Base-by-base conservation (phyloP, 176 grass and related monocot genomes). In the barley (Hordeum vulgare) region DNA sequence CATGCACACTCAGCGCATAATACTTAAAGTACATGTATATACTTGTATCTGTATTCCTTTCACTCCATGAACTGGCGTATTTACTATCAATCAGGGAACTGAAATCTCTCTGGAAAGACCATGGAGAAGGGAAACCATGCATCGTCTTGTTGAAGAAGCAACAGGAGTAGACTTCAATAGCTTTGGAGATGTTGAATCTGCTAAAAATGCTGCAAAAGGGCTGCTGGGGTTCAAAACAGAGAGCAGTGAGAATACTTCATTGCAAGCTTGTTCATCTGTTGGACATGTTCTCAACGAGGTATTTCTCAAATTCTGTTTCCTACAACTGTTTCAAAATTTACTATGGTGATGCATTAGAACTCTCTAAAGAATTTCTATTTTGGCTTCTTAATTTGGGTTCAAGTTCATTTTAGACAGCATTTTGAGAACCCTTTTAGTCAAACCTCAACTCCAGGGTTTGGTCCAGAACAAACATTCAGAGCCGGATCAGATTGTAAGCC, bases 241-340 rank as follows among this genome's bases (percentile, higher is more conserved):
- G 63, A 80, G 78, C 56, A 88, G 21, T 81, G 87, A 81, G 47
- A 78, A 68, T 88, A 82, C 45, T 83, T 90, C 83, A 36, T 49
- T 94, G 78, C 80, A 94, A 85, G 65, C 87, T 25, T 92, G 89
- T 64, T 87, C 91, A 77, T 96, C 91, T 61, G 85, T 99, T 83
- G 96, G 96, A 66, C 96, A 99, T 94, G 85, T 99, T 88, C 96
- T 99, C 58, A 94, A 89, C 58, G 91, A 99, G 93, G 93, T 99
- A 90, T 11, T 37, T 70, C 44, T 61, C 40, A 49, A 70, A 37
- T 83, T 66, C 44, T 34, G 39, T 87, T 77, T 82, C 56, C 53
- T 69, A 47, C 12, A 37, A 36, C 41, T 58, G 4, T 80, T 72
- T 27, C 51, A 67, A 44, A 74, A 26, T 49, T 71, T 75, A 44